Evolutionary conservation across 2,329 filamentous ascomycete species (phyloP).

Genomic region (Colletotrichum cereale): DNA sequence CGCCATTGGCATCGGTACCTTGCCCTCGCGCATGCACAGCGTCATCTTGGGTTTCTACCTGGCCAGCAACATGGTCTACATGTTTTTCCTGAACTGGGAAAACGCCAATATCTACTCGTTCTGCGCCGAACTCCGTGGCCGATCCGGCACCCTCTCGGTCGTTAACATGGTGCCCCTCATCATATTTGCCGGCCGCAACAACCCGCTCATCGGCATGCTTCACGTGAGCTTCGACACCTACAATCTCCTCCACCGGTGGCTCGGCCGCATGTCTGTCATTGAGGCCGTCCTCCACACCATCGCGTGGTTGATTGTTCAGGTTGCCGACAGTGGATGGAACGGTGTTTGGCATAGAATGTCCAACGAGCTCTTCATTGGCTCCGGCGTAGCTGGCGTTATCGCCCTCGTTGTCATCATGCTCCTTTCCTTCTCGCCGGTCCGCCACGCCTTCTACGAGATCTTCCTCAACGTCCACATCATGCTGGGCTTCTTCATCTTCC

Average conservation of each 20-base stretch:
- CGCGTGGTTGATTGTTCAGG: slow-evolving; percentile 80
- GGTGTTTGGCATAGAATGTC: slow-evolving; percentile 67
- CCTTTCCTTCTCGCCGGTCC: slow-evolving; percentile 80
- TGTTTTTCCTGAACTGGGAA: slow-evolving; percentile 72
- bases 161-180: slow-evolving; percentile 94
- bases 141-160: slow-evolving; percentile 83
- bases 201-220: slow-evolving; percentile 85
- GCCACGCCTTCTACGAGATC: slow-evolving; percentile 97
- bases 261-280: slow-evolving; percentile 79
- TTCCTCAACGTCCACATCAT: slow-evolving; percentile 90
- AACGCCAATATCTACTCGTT: slow-evolving; percentile 71
- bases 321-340: slow-evolving; percentile 72
- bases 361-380: slow-evolving; percentile 73
- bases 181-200: slow-evolving; percentile 91
- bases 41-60: slow-evolving; percentile 69
- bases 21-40: slow-evolving; percentile 74
- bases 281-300: slow-evolving; percentile 77
- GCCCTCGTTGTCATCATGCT: slow-evolving; percentile 76
- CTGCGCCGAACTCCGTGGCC: slow-evolving; percentile 85
- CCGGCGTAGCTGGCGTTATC: slow-evolving; percentile 71
- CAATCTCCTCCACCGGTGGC: slow-evolving; percentile 81
- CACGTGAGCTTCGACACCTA: slow-evolving; percentile 96
- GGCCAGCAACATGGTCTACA: slow-evolving; percentile 72
- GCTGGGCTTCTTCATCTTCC: slow-evolving; percentile 75
- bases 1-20: slow-evolving; percentile 70